Base-by-base conservation (phyloP, 2,329 filamentous ascomycete species). In the Coniochaeta ligniaria region DNA sequence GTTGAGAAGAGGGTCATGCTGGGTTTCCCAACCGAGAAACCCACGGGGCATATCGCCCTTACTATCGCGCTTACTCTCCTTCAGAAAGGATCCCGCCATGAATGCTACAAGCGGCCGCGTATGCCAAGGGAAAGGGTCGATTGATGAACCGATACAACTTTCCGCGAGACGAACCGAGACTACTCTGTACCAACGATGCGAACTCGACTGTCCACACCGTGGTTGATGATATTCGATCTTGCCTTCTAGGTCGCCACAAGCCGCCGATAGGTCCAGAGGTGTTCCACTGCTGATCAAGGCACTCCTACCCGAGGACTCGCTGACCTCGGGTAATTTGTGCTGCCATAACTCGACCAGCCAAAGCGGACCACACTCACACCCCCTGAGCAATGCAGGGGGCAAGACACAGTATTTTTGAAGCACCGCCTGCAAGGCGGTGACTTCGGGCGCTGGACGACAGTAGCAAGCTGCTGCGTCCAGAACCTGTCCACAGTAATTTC, bases 51-150 rank as follows among this genome's bases (percentile, higher is more conserved):
- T 71, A 61, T 68, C 67, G 74, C 75, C 65, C 78, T 80, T 80
- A 80, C 78, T 82, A 82, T 81, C 80, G 76, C 80, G 79, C 78
- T 81, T 83, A 47, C 69, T 81, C 80, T 78, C 78, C 78, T 81
- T 81, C 78, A 81, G 78, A 81, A 79, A 79, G 74, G 74, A 74
- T 69, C 74, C 75, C 73, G 72, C 71, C 43, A 24, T 66, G 68
- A 68, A 67, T 66, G 67, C 67, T 66, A 69, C 67, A 61, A 57
- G 64, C 67, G 59, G 62, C 22, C 60, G 54, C 33, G 59, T 31
- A 41, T 28, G 22, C 26, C 43, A 26, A 47, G 43, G 4, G 43
- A 14, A 47, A 47, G 20, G 20, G 22, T 9, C n/a, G 2, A 26
- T 9, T 6, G 2, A 26, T 4, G 43, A 26, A 36, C 35, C 12